phyloP scores from a whole-genome alignment of 805 yeast genomes.

The Lachancea cidri region DNA sequence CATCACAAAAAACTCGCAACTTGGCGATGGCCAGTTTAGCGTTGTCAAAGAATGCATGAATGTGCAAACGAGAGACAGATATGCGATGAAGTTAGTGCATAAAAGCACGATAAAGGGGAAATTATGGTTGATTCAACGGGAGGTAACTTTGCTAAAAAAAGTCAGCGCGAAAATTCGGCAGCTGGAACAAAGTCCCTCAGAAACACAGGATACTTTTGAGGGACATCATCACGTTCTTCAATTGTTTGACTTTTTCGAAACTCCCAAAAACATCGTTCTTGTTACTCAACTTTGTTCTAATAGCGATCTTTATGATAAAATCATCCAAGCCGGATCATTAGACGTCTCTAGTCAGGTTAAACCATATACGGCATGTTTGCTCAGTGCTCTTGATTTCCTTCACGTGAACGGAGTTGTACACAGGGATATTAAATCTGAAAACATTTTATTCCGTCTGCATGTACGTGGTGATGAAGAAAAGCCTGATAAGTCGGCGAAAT shows the following conservation, averaged over 20 bases:
- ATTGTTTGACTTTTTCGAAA: slow-evolving; percentile 65
- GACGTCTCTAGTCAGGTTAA: slow-evolving; percentile 44
- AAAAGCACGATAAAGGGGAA: slow-evolving; percentile 28
- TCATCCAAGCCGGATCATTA: slow-evolving; percentile 43
- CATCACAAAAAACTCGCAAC: slow-evolving; percentile 20
- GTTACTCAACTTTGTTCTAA: slow-evolving; percentile 66
- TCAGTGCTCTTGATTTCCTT: slow-evolving; percentile 52
- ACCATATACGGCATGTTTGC: slow-evolving; percentile 44
- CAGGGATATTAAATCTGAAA: slow-evolving; percentile 71
- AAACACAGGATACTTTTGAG: slow-evolving; percentile 22
- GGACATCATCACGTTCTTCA: slow-evolving; percentile 50
- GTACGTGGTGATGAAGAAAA: slow-evolving; percentile 5
- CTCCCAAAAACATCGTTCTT: slow-evolving; percentile 47
- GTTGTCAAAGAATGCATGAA: slow-evolving; percentile 47
- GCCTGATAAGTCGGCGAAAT: slow-evolving; percentile 9
- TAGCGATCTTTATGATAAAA: slow-evolving; percentile 62
- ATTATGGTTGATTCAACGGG: slow-evolving; percentile 47
- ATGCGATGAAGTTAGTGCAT: slow-evolving; percentile 42
- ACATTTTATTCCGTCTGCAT: slow-evolving; percentile 44
- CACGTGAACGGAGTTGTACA: slow-evolving; percentile 60
- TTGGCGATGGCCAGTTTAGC: slow-evolving; percentile 48
- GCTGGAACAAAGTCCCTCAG: slow-evolving; percentile 26
- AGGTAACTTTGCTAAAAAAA: slow-evolving; percentile 46
- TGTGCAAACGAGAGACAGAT: slow-evolving; percentile 36
- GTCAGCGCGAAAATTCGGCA: slow-evolving; percentile 22